Evolutionary conservation across 2,329 filamentous ascomycete species (phyloP).

Genomic region (Curvularia lunata): DNA sequence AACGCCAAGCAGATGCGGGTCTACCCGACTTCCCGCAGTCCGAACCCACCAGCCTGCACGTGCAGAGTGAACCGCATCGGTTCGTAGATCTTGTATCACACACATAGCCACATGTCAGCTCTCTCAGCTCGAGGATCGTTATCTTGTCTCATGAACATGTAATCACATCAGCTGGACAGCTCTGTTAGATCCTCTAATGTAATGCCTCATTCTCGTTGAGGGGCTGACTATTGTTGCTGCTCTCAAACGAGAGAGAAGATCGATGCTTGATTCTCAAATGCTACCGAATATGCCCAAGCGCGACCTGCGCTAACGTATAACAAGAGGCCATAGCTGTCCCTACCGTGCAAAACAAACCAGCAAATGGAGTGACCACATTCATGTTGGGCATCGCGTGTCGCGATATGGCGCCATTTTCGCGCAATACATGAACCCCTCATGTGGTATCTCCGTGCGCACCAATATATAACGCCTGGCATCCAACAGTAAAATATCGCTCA

Average conservation of each 20-base stretch:
- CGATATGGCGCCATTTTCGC: constrained; percentile 29
- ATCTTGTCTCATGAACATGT: not conserved
- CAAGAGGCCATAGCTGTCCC: constrained; percentile 2
- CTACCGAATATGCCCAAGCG: constrained; percentile 1
- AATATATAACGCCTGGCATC: constrained; percentile 15
- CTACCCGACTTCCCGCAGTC: not conserved
- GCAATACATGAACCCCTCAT: constrained; percentile 8
- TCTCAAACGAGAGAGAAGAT: not conserved
- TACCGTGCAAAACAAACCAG: not conserved
- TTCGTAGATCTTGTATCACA: not conserved
- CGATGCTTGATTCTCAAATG: constrained; percentile 1
- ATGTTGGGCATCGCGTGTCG: constrained; percentile 15
- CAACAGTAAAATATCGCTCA: constrained; percentile 15
- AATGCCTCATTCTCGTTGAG: not conserved
- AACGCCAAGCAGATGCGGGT: not conserved
- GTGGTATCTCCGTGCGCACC: constrained; percentile 1
- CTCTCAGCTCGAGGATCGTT: not conserved
- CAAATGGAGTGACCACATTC: not conserved
- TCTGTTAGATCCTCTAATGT: not conserved
- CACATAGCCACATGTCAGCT: not conserved
- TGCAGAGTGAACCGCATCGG: not conserved
- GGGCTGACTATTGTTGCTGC: constrained; percentile 1
- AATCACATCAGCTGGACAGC: not conserved
- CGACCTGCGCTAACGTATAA: constrained; percentile 9
- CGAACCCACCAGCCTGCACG: not conserved